Evolutionary conservation across 441 rosid genomes (phyloP), one percentile per base, ranked within the genome.

Genomic region (Omphalea diandra): DNA sequence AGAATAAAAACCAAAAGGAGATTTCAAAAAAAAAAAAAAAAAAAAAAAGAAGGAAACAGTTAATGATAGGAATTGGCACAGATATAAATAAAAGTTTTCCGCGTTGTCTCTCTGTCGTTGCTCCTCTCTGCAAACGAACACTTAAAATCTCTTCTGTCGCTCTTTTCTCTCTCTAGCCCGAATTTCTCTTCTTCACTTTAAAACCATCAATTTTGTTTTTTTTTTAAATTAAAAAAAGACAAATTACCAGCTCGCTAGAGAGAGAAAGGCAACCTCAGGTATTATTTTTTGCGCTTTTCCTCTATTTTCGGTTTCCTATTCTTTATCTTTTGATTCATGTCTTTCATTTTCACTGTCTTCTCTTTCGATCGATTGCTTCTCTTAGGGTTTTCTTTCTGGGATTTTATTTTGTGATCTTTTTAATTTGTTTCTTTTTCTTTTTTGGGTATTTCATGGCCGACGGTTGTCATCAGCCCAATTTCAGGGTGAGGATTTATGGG

Each of bases 401-500:
- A 63, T 43, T 73, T 32, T 26, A 3, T 27, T 15, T 70, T n/a
- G 24, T 66, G 57, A 74, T 40, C 66, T 38, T 31, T 27, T 31
- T 27, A 26, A 4, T 73, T 40, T 49, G 35, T 20, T 52, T 73
- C n/a, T n/a, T n/a, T 18, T 46, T 58, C 60, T 22, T 54, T 62
- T 29, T 9, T 70, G 67, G 36, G 35, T 50, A 20, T 77, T 78
- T 73, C 57, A 88, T 88, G 94, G 90, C 77, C 47, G 76, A 75
- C 65, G 81, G 71, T 46, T 77, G 31, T 71, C 75, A 65, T 68
- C 83, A 79, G 38, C 88, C 66, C 43, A 84, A 81, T 55, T 76
- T 75, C 75, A 79, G 77, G 90, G 94, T 88, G 83, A 76, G 80
- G 69, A 53, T 72, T 32, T 7, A 41, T 71, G 46, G 58, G 69